Percentiles rank a stretch among this genome's conserved stretches.
phyloP scores from a whole-genome alignment of 1,284 basidiomycete species.

The Malassezia psittaci region DNA sequence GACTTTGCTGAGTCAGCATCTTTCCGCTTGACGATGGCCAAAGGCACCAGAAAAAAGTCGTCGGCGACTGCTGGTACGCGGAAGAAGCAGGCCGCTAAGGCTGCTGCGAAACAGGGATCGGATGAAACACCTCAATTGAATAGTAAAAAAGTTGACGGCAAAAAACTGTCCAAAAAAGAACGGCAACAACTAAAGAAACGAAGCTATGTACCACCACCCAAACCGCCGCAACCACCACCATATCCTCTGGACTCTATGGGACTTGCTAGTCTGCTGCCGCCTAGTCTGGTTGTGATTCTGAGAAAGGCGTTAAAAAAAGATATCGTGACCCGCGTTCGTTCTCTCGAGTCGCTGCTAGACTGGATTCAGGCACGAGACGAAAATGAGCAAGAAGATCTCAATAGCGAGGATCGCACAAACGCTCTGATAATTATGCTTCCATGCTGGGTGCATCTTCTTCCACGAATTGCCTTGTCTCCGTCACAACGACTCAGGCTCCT shows the following conservation, averaged over 20 bases:
- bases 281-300: constrained; percentile 74
- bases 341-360: constrained; percentile 68
- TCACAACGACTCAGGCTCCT: constrained; percentile 65
- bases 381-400: constrained; percentile 23
- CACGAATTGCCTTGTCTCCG: constrained; percentile 68
- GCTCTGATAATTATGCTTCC: constrained; percentile 63
- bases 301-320: constrained; percentile 83
- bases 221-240: constrained; percentile 65
- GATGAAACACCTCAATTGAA: constrained; percentile 17
- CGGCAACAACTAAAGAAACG: constrained; percentile 37
- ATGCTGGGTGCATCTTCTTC: constrained; percentile 86
- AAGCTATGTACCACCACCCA: constrained; percentile 40
- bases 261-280: constrained; percentile 52
- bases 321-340: constrained; percentile 70
- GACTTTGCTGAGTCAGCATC: neutral
- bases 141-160: constrained; percentile 16
- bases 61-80: constrained; percentile 44
- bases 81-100: constrained; percentile 44
- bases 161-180: constrained; percentile 36
- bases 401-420: constrained; percentile 22
- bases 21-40: constrained; percentile 6
- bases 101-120: constrained; percentile 29
- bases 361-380: constrained; percentile 57
- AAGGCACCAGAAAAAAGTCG: constrained; percentile 34
- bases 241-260: constrained; percentile 87